These are phyloP conservation scores for Jaltomata sinuosa DNA, from an alignment of 257 asterid genomes.

Conservation along the genomic window DNA sequence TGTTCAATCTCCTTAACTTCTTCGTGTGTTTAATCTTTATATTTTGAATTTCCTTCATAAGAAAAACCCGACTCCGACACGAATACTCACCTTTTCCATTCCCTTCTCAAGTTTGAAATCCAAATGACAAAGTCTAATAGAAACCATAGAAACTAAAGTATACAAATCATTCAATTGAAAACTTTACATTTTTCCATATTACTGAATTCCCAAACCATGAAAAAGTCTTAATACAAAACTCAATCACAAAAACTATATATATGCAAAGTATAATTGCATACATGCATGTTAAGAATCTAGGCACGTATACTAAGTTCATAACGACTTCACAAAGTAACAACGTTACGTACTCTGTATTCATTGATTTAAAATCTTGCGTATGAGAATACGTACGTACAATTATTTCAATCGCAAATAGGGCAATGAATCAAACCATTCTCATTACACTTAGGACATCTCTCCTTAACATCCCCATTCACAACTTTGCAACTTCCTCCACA, in stretches of 20 bases:
- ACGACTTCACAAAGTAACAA: not conserved
- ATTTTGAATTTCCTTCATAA: too few relatives aligned
- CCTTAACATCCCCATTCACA: slow-evolving; percentile 28
- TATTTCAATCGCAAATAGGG: slow-evolving; percentile 22
- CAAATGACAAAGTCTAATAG: not conserved
- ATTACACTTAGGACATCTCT: slow-evolving; percentile 30
- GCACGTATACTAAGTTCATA: not conserved
- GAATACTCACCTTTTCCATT: too few relatives aligned
- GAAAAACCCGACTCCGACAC: too few relatives aligned
- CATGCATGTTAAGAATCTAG: not conserved
- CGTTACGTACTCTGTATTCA: not conserved
- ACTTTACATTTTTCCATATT: not conserved
- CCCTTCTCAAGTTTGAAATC: not conserved
- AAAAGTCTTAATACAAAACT: not conserved
- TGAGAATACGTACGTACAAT: not conserved
- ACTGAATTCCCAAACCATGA: not conserved
- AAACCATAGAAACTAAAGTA: not conserved
- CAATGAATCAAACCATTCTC: slow-evolving; percentile 37
- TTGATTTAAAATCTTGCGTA: not conserved
- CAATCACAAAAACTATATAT: not conserved
- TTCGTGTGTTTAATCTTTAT: too few relatives aligned
- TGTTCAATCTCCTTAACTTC: too few relatives aligned
- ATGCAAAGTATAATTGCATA: not conserved
- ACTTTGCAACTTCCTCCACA: slow-evolving; percentile 87
- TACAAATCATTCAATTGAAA: not conserved